phyloP scores from a whole-genome alignment of 2,329 filamentous ascomycete genomes.

The Ophiosphaerella narmari region DNA sequence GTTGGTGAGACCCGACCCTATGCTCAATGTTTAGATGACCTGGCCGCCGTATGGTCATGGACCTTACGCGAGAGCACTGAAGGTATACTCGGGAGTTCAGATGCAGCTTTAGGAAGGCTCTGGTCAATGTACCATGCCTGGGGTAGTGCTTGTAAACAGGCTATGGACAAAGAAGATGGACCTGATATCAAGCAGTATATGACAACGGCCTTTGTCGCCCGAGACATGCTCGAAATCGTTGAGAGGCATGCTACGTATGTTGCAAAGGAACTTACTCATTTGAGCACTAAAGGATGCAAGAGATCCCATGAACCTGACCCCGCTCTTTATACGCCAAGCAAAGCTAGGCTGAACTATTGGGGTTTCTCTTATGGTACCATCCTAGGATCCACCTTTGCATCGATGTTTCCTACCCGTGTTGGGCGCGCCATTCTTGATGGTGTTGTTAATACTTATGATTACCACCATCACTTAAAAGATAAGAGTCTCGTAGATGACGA shows the following conservation, averaged over 20 bases:
- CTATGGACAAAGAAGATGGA: constrained; percentile 29
- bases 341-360: constrained; percentile 48
- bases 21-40: constrained; percentile 42
- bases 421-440: constrained; percentile 50
- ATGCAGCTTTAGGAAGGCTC: constrained; percentile 48
- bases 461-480: constrained; percentile 44
- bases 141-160: constrained; percentile 34
- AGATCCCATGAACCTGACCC: not conserved
- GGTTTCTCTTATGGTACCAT: constrained; percentile 57
- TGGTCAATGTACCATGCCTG: constrained; percentile 50
- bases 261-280: constrained; percentile 9
- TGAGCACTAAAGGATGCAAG: not conserved
- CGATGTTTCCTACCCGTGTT: constrained; percentile 46
- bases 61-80: constrained; percentile 42
- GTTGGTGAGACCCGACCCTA: constrained; percentile 44
- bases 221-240: constrained; percentile 56
- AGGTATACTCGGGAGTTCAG: constrained; percentile 48
- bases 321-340: constrained; percentile 12
- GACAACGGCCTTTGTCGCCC: constrained; percentile 53
- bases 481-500: constrained; percentile 52
- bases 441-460: constrained; percentile 48
- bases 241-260: constrained; percentile 50
- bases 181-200: constrained; percentile 50
- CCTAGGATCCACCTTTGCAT: constrained; percentile 44
- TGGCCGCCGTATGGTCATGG: constrained; percentile 42